phyloP scores from a whole-genome alignment of 2,329 filamentous ascomycete genomes.

The Grosmannia serpens region DNA sequence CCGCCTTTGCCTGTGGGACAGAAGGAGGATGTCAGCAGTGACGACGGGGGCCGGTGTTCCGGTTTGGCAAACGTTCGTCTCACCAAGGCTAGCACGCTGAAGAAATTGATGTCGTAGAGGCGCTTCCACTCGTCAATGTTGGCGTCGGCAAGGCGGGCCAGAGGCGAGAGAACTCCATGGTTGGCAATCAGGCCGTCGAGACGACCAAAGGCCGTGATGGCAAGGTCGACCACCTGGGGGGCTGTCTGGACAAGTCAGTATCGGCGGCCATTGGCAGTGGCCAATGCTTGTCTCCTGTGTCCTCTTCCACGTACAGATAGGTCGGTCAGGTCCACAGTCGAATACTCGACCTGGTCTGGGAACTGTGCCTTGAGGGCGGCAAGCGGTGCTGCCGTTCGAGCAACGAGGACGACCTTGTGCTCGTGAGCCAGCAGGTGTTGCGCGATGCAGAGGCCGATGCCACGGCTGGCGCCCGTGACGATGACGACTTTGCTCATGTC shows the following conservation, averaged over 20 bases:
- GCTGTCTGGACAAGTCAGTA: conserved; percentile 31
- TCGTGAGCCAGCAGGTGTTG: conserved; percentile 37
- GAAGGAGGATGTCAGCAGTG: not conserved
- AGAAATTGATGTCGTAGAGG: conserved; percentile 75
- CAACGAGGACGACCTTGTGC: conserved; percentile 49
- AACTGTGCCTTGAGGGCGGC: conserved; percentile 38
- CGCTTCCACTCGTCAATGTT: conserved; percentile 63
- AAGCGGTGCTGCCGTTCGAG: conserved; percentile 38
- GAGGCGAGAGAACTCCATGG: conserved; percentile 70
- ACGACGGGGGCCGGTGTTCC: conserved; percentile 8
- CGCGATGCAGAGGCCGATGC: conserved; percentile 47
- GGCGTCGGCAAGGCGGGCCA: conserved; percentile 56
- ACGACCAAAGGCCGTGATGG: conserved; percentile 54
- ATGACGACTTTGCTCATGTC: conserved; percentile 46
- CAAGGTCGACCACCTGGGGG: conserved; percentile 50
- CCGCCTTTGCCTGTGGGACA: conserved; percentile 50
- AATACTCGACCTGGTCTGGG: conserved; percentile 40
- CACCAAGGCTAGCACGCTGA: conserved; percentile 71
- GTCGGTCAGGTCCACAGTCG: conserved; percentile 44
- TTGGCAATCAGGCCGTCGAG: conserved; percentile 81
- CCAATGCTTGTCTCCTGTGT: not conserved
- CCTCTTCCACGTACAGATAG: not conserved
- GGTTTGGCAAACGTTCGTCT: conserved; percentile 16
- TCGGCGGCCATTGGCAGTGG: not conserved
- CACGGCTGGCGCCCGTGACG: conserved; percentile 53